phyloP scores from a whole-genome alignment of 2,329 filamentous ascomycete species.

The Elsinoe ampelina region DNA sequence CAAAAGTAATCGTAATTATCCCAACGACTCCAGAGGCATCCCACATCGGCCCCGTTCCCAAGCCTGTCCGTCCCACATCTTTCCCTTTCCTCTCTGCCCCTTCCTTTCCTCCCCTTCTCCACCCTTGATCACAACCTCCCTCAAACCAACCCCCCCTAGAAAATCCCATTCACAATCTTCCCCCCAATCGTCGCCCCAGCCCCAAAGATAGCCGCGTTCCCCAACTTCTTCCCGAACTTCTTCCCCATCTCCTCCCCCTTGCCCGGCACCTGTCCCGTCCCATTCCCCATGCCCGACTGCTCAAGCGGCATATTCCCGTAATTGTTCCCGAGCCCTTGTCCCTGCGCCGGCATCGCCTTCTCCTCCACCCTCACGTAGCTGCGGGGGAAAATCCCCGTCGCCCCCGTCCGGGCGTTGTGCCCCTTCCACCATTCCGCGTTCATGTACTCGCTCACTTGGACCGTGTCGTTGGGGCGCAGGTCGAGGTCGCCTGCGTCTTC shows the following conservation, averaged over 20 bases:
- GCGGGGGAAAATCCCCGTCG: slow-evolving; percentile 90
- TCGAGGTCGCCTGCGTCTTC: slow-evolving; percentile 73
- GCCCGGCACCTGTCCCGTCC: slow-evolving; percentile 41
- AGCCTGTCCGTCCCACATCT: no score
- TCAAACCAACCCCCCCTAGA: slow-evolving; percentile 43
- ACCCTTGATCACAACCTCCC: background rate
- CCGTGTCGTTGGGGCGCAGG: slow-evolving; percentile 68
- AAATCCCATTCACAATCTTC: slow-evolving; percentile 85
- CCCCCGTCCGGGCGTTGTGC: slow-evolving; percentile 68
- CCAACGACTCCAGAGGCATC: no score
- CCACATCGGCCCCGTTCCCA: no score
- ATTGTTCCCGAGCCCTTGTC: slow-evolving; percentile 37
- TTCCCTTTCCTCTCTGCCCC: background rate
- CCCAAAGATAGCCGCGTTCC: slow-evolving; percentile 78
- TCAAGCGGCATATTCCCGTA: slow-evolving; percentile 68
- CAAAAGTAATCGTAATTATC: background rate
- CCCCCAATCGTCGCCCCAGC: slow-evolving; percentile 84
- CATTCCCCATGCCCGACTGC: slow-evolving; percentile 48
- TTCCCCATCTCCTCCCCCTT: slow-evolving; percentile 72
- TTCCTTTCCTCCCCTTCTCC: background rate
- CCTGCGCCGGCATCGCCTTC: slow-evolving; percentile 41
- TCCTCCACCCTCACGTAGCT: slow-evolving; percentile 72
- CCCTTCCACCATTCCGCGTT: slow-evolving; percentile 98
- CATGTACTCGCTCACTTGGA: slow-evolving; percentile 83
- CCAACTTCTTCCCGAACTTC: slow-evolving; percentile 94